Conservation (phyloP, 331 rosid species). For the Pyrus hybrid region DNA sequence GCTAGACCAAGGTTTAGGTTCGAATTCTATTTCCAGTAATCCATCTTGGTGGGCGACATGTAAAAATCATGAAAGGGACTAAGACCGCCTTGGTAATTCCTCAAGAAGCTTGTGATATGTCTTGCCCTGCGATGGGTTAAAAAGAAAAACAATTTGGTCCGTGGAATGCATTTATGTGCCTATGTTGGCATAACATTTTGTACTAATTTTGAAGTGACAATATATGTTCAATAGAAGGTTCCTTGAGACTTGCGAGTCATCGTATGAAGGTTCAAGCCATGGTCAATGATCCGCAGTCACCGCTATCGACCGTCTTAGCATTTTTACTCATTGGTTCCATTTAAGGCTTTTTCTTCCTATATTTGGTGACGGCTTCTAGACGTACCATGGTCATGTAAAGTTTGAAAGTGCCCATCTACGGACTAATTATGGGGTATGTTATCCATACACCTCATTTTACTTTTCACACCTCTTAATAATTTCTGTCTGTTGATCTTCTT, state of each 20-base stretch:
- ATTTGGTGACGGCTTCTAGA: background rate
- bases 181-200: background rate
- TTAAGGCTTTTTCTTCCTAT: background rate
- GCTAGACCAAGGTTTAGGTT: no score
- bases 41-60: no score
- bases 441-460: no score
- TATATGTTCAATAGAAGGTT: background rate
- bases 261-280: background rate
- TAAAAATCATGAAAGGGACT: no score
- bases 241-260: background rate
- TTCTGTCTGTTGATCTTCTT: no score
- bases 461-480: no score
- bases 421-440: no score
- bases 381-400: background rate
- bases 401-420: background rate
- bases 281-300: background rate
- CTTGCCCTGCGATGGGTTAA: no score
- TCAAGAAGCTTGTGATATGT: no score
- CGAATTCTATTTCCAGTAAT: no score
- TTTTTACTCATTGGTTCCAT: background rate
- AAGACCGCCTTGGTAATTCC: no score
- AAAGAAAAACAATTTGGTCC: background rate
- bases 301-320: background rate
- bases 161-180: background rate
- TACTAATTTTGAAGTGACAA: background rate